Percentiles rank a stretch among this genome's conserved stretches.
Evolutionary conservation across 225 moss, liverwort and hornwort genomes (phyloP).

Genomic region (Neckera pumila): DNA sequence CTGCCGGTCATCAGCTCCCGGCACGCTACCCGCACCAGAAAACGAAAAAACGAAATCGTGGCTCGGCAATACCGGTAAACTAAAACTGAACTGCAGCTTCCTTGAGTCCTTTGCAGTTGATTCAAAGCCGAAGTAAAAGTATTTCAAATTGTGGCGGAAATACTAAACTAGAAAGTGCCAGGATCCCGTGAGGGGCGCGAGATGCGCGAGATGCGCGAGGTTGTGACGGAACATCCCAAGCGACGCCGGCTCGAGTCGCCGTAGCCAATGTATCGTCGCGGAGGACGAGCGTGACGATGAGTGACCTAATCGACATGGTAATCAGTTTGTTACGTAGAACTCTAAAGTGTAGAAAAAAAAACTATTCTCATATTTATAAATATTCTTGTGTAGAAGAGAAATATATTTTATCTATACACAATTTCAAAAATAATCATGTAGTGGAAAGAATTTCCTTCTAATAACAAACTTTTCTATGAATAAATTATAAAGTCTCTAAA

Average conservation of each 20-base stretch:
- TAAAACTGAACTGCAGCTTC: background rate
- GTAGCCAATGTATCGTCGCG: background rate
- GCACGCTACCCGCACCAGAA: background rate
- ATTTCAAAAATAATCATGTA: background rate
- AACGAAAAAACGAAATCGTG: background rate
- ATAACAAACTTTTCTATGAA: background rate
- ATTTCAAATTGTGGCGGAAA: background rate
- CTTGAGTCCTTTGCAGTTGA: background rate
- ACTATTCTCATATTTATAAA: background rate
- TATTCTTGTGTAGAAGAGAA: accelerated
- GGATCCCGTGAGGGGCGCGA: background rate
- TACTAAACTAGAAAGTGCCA: background rate
- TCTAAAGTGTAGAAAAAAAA: background rate
- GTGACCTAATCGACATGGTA: background rate
- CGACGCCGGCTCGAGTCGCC: background rate
- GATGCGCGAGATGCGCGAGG: background rate
- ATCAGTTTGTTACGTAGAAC: background rate
- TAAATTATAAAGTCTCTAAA: background rate
- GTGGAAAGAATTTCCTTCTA: background rate
- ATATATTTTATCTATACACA: background rate
- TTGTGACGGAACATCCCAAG: background rate
- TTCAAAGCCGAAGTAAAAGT: background rate
- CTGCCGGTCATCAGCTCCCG: background rate
- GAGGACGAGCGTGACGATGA: background rate
- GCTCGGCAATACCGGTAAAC: too few relatives aligned